phyloP scores from a whole-genome alignment of 2,329 filamentous ascomycete genomes.

The Fusarium sp. region DNA sequence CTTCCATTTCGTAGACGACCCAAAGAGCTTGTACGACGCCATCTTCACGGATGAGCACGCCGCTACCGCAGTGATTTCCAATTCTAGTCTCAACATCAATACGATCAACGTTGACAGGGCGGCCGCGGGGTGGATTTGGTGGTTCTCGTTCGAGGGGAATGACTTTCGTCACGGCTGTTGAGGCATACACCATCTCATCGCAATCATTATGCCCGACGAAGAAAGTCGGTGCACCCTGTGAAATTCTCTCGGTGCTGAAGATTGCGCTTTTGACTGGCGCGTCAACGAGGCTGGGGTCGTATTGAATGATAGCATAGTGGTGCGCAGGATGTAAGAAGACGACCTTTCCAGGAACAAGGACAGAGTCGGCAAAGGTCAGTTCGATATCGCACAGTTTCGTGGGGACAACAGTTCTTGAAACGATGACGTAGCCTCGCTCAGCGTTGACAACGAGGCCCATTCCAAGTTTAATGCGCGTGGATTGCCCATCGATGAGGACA shows the following conservation, averaged over 20 bases:
- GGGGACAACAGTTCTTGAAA: constrained; percentile 91
- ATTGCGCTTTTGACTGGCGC: constrained; percentile 90
- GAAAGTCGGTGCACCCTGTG: constrained; percentile 91
- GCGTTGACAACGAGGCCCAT: constrained; percentile 97
- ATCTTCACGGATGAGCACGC: constrained; percentile 88
- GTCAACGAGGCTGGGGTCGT: constrained; percentile 89
- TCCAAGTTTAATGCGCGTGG: constrained; percentile 78
- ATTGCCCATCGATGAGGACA: constrained; percentile 83
- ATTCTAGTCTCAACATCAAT: constrained; percentile 96
- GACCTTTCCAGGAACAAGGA: constrained; percentile 92
- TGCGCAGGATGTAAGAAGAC: constrained; percentile 96
- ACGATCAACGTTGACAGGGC: constrained; percentile 94
- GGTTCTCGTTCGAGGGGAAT: constrained; percentile 90
- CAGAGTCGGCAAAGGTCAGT: constrained; percentile 95
- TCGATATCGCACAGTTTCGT: constrained; percentile 97
- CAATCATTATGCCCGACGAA: constrained; percentile 98
- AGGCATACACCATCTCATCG: constrained; percentile 89
- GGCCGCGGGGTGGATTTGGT: constrained; percentile 92
- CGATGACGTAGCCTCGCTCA: constrained; percentile 91
- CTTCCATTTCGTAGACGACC: constrained; percentile 74
- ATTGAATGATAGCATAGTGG: constrained; percentile 95
- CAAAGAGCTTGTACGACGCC: constrained; percentile 94
- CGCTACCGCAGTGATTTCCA: constrained; percentile 89
- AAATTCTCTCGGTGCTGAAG: constrained; percentile 82
- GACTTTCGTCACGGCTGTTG: constrained; percentile 95